Base-by-base conservation (phyloP, 176 grass and related monocot species). In the Paspalum notatum region DNA sequence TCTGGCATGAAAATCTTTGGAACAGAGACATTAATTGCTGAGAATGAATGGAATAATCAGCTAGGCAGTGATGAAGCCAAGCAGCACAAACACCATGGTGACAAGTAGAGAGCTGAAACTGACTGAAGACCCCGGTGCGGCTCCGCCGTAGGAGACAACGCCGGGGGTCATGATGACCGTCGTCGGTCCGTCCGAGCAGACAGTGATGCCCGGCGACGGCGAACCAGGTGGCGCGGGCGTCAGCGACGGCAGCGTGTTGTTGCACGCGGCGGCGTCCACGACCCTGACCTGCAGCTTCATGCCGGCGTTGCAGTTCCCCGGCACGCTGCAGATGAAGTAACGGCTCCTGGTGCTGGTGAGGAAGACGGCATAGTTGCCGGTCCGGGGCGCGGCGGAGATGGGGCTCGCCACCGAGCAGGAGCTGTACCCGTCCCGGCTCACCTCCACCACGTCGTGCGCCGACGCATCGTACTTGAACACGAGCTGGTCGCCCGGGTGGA, bases 401-500 rank as follows among this genome's bases (percentile, higher is more conserved):
- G 79, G 7, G 62, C 24, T 54, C 20, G 66, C 47, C 26, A 41
- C n/a, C 37, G 73, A 67, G 83, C 79, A 90, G 48, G 83, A 26
- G 21, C 4, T 6, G 59, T 79, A 86, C 1, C 70, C 57, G 32
- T 11, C 20, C 50, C 66, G 22, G 51, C 5, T 79, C 71, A 90
- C 83, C 88, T 90, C 77, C 48, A 86, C 49, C 41, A 78, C 83
- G 68, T 78, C 79, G 78, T 90, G 87, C 49, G 68, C 58, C 40
- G 15, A 12, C 16, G 59, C 42, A 21, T 61, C 49, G 83, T 85
- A 66, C 20, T 10, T 80, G 76, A 89, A 78, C 57, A 85, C 62
- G 18, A 89, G 62, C 39, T 62, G 13, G 54, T 91, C 91, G 4
- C 74, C 79, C 0, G 32, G 2, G 75, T n/a, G 62, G 77, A 94